Base-by-base conservation (phyloP, 495 filamentous ascomycete genomes). In the Penicillium goetzii region DNA sequence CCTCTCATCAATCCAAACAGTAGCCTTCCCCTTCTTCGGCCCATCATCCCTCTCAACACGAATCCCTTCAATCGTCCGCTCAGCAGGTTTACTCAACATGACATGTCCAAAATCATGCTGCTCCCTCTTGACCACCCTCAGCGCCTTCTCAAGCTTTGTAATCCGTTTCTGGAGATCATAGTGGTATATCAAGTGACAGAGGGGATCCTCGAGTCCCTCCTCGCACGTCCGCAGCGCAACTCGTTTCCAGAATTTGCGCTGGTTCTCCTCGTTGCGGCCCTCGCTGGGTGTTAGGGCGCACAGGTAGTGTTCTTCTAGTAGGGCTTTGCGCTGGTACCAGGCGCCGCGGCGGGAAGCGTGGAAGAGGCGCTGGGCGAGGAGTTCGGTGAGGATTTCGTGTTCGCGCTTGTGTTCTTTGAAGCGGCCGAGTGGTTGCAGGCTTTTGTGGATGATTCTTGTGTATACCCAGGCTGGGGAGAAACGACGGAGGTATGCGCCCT, bases 301-400 rank as follows among this genome's bases (percentile, higher is more conserved):
- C 91, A 97, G 93, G 71, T 99, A 98, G 65, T 93, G 92, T 75
- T 99, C 95, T 77, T 99, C 95, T 19, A 99, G 73, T 7, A 99
- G 77, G 1, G 95, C 95, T 77, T 93, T 97, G 17, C 95, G 91
- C 74, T 97, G 93, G 70, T 97, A 98, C 95, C 95, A 99, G 1
- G 88, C 88, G 1, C 95, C 95, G 25, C 94, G 87, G 28, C 94
- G 84, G 15, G 92, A 84, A 41, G 89, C 81, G 71, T 98, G 94
- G 72, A 97, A 97, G 12, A 96, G 83, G 5, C 84, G 86, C 68
- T 98, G 95, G 19, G 73, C 74, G 3, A 99, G 89, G 2, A 99
- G 83, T 65, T 95, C 92, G 2, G 75, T 79, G 1, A 97, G 77
- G 3, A 96, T 74, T 19, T 83, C 78, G 70, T 97, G 87, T 68